Evolutionary conservation across 371 early-diverging fungal species (phyloP).

Genomic region (Gilbertella persicaria): DNA sequence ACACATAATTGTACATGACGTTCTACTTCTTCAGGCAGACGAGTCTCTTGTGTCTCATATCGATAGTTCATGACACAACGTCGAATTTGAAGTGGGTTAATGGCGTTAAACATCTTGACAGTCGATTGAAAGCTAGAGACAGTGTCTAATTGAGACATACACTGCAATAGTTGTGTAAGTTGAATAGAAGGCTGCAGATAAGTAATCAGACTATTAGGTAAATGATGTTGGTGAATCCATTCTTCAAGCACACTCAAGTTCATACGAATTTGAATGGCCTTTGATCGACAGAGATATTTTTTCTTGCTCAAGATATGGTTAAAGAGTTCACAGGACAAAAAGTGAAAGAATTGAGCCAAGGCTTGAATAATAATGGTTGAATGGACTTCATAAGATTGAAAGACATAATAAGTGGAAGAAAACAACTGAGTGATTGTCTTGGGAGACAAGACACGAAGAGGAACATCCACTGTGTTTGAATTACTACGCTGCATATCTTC

Average conservation of each 20-base stretch:
- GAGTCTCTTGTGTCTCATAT: conserved; percentile 82
- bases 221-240: conserved; percentile 71
- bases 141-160: conserved; percentile 68
- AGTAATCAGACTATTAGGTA: conserved; percentile 47
- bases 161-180: conserved; percentile 79
- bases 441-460: conserved; percentile 33
- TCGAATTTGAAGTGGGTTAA: conserved; percentile 73
- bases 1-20: conserved; percentile 67
- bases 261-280: conserved; percentile 82
- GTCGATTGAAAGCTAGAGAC: conserved; percentile 72
- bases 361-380: conserved; percentile 66
- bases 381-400: conserved; percentile 66
- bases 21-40: conserved; percentile 67
- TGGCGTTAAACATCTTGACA: conserved; percentile 56
- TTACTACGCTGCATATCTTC: neutral
- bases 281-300: conserved; percentile 73
- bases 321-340: conserved; percentile 74
- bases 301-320: conserved; percentile 78
- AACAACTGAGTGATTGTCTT: conserved; percentile 63
- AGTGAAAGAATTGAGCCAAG: conserved; percentile 74
- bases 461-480: neutral
- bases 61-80: conserved; percentile 75
- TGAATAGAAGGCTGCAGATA: conserved; percentile 72
- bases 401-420: conserved; percentile 56
- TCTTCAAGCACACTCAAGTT: conserved; percentile 80